Conservation (phyloP, 1,139 yeast genomes). For the Trichomonascaceae sp. region DNA sequence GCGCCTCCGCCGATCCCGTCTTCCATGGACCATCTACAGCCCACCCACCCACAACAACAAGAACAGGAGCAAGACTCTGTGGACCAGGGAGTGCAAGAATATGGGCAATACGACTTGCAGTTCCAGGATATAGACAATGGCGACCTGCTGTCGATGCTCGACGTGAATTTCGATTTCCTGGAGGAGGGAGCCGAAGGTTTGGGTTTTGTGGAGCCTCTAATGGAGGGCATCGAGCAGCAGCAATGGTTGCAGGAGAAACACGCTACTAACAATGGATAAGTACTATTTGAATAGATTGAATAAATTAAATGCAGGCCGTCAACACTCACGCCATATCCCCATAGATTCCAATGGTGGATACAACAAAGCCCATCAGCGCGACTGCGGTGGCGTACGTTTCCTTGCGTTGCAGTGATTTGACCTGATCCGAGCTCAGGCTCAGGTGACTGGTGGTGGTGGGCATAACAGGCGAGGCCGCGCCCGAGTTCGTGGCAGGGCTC, state of each 20-base stretch:
- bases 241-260: conserved; percentile 13
- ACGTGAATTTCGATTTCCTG: conserved; percentile 33
- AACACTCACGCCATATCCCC: conserved; percentile 14
- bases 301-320: conserved; percentile 4
- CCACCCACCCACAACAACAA: conserved; percentile 5
- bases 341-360: conserved; percentile 19
- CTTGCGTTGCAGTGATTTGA: conserved; percentile 1
- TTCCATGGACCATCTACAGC: background rate
- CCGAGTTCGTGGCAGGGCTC: background rate
- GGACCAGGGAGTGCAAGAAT: background rate
- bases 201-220: conserved; percentile 82
- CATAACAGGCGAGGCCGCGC: conserved; percentile 1
- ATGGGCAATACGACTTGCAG: background rate
- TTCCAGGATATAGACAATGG: conserved; percentile 2
- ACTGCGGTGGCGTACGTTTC: conserved; percentile 10
- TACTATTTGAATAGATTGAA: too few relatives aligned
- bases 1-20: conserved; percentile 2
- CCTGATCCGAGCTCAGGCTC: conserved; percentile 2
- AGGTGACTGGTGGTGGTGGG: background rate
- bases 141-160: conserved; percentile 13
- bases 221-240: conserved; percentile 64
- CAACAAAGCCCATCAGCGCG: conserved; percentile 14
- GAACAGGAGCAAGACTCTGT: conserved; percentile 5
- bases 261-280: too few relatives aligned
- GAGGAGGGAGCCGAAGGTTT: conserved; percentile 57